These are phyloP conservation scores for Tetrahymena thermophila DNA, from an alignment of 73 alveolate genomes.

Conservation along the genomic window DNA sequence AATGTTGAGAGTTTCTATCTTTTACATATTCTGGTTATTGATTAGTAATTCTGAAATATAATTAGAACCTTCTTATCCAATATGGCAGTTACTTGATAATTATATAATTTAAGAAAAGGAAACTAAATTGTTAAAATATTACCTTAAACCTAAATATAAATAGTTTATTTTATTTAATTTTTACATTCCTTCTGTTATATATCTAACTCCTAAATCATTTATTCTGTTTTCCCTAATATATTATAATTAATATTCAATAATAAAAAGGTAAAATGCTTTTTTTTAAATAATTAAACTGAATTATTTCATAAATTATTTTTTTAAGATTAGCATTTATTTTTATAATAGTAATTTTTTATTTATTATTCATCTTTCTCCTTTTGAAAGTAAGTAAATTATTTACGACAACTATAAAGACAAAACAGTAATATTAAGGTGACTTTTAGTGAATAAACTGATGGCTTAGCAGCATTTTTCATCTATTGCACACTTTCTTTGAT, in stretches of 20 bases:
- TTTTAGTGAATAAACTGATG: background rate
- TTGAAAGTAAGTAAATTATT: background rate
- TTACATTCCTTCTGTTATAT: background rate
- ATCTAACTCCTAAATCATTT: background rate
- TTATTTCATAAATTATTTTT: too few relatives aligned
- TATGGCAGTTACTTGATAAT: background rate
- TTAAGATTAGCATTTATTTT: too few relatives aligned
- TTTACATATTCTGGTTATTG: background rate
- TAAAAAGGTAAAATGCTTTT: too few relatives aligned
- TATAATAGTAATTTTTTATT: too few relatives aligned
- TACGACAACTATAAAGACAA: background rate
- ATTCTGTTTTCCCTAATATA: background rate
- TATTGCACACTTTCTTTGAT: background rate
- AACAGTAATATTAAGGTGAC: background rate
- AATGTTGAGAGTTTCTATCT: background rate
- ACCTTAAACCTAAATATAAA: background rate
- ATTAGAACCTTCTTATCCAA: background rate
- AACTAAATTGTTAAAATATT: background rate
- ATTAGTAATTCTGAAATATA: background rate
- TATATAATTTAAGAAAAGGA: background rate
- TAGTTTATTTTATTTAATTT: background rate
- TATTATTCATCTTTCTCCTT: background rate
- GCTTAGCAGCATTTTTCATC: background rate
- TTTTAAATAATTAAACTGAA: too few relatives aligned
- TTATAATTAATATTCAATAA: too few relatives aligned